Evolutionary conservation across 164 flowering plant species (phyloP), one percentile per base, ranked within the genome.

Genomic region (Dillenia suffruticosa): DNA sequence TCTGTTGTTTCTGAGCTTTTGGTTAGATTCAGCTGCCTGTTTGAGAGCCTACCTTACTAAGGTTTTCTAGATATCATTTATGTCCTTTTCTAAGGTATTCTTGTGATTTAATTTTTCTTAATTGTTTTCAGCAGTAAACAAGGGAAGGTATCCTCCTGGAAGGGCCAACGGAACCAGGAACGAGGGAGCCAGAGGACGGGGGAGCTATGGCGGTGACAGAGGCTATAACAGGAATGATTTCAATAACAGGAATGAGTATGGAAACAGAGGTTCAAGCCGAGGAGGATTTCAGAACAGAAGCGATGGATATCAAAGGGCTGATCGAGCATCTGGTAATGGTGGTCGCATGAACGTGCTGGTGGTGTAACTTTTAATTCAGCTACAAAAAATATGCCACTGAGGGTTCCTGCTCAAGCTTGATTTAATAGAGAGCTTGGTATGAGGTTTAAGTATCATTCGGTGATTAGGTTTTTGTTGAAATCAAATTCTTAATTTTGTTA

Each of bases 181-280:
- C 58, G 90, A 85, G 45, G 87, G 85, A 22, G 66, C 44, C 0
- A 80, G 91, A 73, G 91, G 80, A 46, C 80, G 84, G 47, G 83
- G 83, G 60, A 72, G 67, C 59, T 77, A 75, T 72, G 80, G 81
- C 24, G 71, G 63, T 52, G 72, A 79, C 45, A 72, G 85, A 62
- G 72, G 77, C 14, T 79, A 71, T 62, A 55, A 67, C 19, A 72
- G 83, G 44, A 76, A 73, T 48, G 84, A 81, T 54, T 76, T 66
- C 61, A 67, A 44, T 64, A 71, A 54, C 70, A 70, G 77, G 71
- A 43, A 45, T 5, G 86, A 84, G 7, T 79, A 60, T 66, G 74
- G 56, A 13, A 73, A 66, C 74, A 75, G 82, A 51, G 61, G 69
- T 44, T 55, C 71, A 32, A 44, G 66, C 43, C 61, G 82, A 59